A percentile compares a stretch with the other conserved stretches of the same genome.
Evolutionary conservation across 371 early-diverging fungal genomes (phyloP).

Genomic region (Saksenaea oblongispora): DNA sequence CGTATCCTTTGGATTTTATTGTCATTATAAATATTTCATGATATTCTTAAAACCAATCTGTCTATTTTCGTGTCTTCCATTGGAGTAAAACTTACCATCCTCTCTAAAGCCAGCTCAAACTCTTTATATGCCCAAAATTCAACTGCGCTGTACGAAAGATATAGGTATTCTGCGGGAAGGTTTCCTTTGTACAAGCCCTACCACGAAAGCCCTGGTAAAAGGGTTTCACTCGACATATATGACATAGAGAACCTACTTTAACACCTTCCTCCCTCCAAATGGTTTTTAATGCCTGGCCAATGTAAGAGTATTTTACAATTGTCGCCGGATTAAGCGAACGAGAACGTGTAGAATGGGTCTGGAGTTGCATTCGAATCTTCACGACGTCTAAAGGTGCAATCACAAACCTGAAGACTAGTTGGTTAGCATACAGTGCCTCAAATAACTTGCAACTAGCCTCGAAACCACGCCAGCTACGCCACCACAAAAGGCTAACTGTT

Average conservation of each 20-base stretch:
- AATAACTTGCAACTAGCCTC: constrained; percentile 37
- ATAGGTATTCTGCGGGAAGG: constrained; percentile 87
- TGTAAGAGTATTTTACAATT: constrained; percentile 55
- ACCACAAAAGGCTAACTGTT: constrained; percentile 67
- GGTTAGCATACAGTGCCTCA: background rate
- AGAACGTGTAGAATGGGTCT: constrained; percentile 31
- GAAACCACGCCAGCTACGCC: constrained; percentile 70
- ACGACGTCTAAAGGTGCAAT: constrained; percentile 93
- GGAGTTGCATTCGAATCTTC: constrained; percentile 85
- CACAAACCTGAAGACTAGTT: constrained; percentile 42
- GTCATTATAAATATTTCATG: background rate
- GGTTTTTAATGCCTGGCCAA: constrained; percentile 55
- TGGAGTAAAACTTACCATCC: constrained; percentile 12
- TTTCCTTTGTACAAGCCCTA: constrained; percentile 95
- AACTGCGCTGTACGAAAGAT: constrained; percentile 84
- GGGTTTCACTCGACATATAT: background rate
- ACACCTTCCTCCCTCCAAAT: constrained; percentile 79
- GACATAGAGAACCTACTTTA: constrained; percentile 33
- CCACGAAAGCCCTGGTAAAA: background rate
- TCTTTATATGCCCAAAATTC: constrained; percentile 83
- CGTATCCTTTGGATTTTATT: constrained; percentile 12
- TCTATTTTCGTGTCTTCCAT: background rate
- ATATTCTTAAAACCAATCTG: background rate
- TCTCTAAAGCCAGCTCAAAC: constrained; percentile 33
- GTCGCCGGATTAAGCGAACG: background rate